Evolutionary conservation across 768 basidiomycete species (phyloP).

Genomic region (Psilocybe cubensis): DNA sequence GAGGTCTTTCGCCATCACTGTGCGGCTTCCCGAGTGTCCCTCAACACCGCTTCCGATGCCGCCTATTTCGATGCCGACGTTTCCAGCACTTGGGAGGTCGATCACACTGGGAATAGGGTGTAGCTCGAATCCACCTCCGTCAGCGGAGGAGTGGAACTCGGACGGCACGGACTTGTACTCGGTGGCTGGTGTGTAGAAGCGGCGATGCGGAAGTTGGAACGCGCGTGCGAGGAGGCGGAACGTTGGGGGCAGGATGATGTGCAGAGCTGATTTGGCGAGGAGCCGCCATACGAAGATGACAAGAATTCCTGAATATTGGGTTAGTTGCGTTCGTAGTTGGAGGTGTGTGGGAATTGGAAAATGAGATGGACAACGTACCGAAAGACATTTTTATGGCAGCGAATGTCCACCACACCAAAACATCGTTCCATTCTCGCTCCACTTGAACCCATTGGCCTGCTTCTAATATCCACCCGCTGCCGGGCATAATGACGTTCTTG

Average conservation of each 20-base stretch:
- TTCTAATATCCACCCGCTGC: constrained; percentile 48
- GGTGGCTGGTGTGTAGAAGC: constrained; percentile 91
- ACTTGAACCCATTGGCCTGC: constrained; percentile 35
- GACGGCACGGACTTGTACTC: constrained; percentile 77
- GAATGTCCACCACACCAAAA: constrained; percentile 48
- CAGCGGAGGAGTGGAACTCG: constrained; percentile 42
- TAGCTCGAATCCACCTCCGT: constrained; percentile 49
- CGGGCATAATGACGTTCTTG: constrained; percentile 53
- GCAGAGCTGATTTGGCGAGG: constrained; percentile 76
- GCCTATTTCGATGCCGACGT: constrained; percentile 46
- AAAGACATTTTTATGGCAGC: constrained; percentile 50
- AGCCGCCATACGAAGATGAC: constrained; percentile 89
- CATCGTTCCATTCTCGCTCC: constrained; percentile 41
- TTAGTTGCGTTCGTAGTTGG: not conserved
- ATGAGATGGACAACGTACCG: constrained; percentile 32
- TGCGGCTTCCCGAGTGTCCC: constrained; percentile 18
- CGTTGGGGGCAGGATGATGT: constrained; percentile 77
- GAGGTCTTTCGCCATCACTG: constrained; percentile 48
- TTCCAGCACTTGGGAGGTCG: constrained; percentile 63
- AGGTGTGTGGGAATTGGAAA: not conserved
- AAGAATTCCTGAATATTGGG: constrained; percentile 58
- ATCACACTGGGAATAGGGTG: constrained; percentile 86
- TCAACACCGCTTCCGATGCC: constrained; percentile 44
- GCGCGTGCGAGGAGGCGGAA: constrained; percentile 76
- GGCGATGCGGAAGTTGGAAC: constrained; percentile 76